These are phyloP conservation scores for Fragaria nilgerrensis DNA, from an alignment of 306 rosid species.

Conservation along the genomic window DNA sequence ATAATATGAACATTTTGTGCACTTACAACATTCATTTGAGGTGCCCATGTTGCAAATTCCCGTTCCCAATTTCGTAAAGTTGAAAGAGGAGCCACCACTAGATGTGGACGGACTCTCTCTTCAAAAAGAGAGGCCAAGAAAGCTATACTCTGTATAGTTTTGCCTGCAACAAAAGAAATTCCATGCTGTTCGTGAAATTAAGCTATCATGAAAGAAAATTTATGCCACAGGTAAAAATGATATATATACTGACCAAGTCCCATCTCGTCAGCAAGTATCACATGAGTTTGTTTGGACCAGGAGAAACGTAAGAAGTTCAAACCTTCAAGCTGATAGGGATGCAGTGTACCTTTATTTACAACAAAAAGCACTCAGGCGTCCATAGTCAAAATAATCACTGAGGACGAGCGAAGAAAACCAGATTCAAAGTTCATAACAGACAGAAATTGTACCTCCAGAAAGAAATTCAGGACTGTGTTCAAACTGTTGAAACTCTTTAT, in stretches of 20 bases:
- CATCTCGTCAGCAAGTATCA: constrained; percentile 99
- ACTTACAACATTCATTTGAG: constrained; percentile 97
- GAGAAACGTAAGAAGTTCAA: constrained; percentile 92
- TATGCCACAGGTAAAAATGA: constrained; percentile 7
- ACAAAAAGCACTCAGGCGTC: constrained; percentile 30
- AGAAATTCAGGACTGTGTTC: constrained; percentile 85
- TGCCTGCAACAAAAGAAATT: constrained; percentile 54
- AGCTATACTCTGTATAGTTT: constrained; percentile 98
- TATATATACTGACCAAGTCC: constrained; percentile 74
- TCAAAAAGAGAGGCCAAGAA: constrained; percentile 84
- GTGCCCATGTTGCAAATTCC: constrained; percentile 98
- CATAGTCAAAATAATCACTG: constrained; percentile 18
- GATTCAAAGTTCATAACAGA: constrained; percentile 18
- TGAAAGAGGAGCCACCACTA: constrained; percentile 98
- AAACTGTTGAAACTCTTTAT: constrained; percentile 87
- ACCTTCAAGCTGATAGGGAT: constrained; percentile 99
- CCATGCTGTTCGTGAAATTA: constrained; percentile 18
- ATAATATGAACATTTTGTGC: constrained; percentile 12
- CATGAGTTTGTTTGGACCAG: constrained; percentile 99
- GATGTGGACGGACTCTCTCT: constrained; percentile 75
- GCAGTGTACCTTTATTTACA: constrained; percentile 66
- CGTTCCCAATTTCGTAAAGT: constrained; percentile 98
- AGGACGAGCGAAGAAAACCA: constrained; percentile 19
- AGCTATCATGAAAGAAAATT: constrained; percentile 20
- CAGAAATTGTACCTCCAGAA: constrained; percentile 56